Evolutionary conservation across 805 yeast species (phyloP).

Genomic region (Metschnikowia santaceciliae): DNA sequence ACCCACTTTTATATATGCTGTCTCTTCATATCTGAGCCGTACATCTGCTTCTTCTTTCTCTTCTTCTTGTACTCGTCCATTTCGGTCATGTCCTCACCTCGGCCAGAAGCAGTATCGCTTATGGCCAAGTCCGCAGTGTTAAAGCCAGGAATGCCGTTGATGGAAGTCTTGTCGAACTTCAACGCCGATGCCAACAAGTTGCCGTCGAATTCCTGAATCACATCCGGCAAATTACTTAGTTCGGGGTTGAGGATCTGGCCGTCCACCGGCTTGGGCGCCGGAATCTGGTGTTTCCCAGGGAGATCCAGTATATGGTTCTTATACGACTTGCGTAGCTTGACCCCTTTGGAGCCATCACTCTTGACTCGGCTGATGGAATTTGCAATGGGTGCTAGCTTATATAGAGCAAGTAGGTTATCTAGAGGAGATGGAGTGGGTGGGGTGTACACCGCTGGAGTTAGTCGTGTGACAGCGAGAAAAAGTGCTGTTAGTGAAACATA

Average conservation of each 20-base stretch:
- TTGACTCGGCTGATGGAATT: constrained; percentile 81
- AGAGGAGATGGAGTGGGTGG: constrained; percentile 65
- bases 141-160: constrained; percentile 74
- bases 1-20: constrained; percentile 25
- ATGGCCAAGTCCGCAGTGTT: constrained; percentile 65
- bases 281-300: constrained; percentile 72
- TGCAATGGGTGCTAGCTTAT: constrained; percentile 64
- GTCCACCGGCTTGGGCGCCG: constrained; percentile 40
- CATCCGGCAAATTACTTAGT: constrained; percentile 38
- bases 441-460: constrained; percentile 29
- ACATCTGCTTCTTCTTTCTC: constrained; percentile 36
- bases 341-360: constrained; percentile 86
- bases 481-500: constrained; percentile 9
- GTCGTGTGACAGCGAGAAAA: neutral
- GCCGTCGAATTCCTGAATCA: constrained; percentile 48
- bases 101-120: constrained; percentile 41
- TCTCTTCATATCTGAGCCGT: constrained; percentile 34
- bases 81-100: constrained; percentile 40
- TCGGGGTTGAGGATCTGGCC: constrained; percentile 36
- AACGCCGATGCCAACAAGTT: constrained; percentile 48
- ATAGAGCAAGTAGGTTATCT: constrained; percentile 65
- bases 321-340: constrained; percentile 89
- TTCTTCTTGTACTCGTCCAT: constrained; percentile 33
- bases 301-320: constrained; percentile 87
- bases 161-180: constrained; percentile 60